Conservation (phyloP, 2,329 filamentous ascomycete species). For the Macrophomina phaseolina region DNA sequence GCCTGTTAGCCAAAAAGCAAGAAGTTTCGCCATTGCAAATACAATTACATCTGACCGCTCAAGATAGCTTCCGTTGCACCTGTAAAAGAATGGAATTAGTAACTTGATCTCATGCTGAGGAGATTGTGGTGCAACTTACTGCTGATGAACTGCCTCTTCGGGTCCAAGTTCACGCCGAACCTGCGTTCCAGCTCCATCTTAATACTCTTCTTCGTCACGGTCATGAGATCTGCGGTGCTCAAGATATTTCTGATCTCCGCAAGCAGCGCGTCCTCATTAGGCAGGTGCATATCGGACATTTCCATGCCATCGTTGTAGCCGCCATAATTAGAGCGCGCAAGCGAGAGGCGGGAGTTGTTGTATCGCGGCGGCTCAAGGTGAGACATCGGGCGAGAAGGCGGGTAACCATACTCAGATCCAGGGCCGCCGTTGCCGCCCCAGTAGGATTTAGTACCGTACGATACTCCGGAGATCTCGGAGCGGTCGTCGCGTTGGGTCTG, state of each 20-base stretch:
- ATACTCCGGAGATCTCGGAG: slow-evolving; percentile 91
- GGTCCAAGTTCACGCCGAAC: slow-evolving; percentile 85
- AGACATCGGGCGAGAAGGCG: slow-evolving; percentile 62
- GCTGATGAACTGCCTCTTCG: slow-evolving; percentile 85
- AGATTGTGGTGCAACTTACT: slow-evolving; percentile 29
- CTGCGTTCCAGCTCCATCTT: slow-evolving; percentile 87
- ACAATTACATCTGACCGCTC: slow-evolving; percentile 46
- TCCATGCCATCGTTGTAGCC: slow-evolving; percentile 60
- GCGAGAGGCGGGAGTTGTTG: slow-evolving; percentile 50
- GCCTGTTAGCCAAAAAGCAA: background rate
- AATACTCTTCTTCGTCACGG: slow-evolving; percentile 97
- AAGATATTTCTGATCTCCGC: slow-evolving; percentile 95
- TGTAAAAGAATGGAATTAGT: background rate
- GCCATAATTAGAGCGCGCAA: slow-evolving; percentile 65
- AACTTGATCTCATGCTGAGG: too few species aligned
- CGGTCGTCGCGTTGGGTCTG: slow-evolving; percentile 83
- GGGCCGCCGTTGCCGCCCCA: slow-evolving; percentile 33
- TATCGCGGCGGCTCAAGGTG: slow-evolving; percentile 64
- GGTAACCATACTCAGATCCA: slow-evolving; percentile 67
- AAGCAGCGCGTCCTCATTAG: slow-evolving; percentile 86
- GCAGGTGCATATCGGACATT: slow-evolving; percentile 70
- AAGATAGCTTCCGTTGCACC: slow-evolving; percentile 49
- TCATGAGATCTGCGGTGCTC: slow-evolving; percentile 92
- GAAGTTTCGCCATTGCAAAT: background rate
- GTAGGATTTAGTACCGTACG: slow-evolving; percentile 82